These are phyloP conservation scores for Metarhizium humberi DNA, from an alignment of 2,329 filamentous ascomycete species.

Conservation along the genomic window DNA sequence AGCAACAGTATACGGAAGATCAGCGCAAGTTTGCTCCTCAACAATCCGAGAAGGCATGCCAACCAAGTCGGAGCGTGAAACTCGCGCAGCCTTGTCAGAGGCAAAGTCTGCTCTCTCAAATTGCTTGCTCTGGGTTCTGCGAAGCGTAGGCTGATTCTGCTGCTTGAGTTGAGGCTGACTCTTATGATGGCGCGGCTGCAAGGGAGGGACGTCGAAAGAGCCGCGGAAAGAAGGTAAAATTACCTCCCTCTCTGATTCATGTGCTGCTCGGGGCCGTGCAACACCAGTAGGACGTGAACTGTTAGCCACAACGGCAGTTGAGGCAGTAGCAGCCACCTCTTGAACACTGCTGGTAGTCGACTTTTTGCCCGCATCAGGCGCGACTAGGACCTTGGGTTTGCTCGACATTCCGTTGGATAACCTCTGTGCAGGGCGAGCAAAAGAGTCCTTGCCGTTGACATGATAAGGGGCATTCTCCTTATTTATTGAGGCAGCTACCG, in stretches of 20 bases:
- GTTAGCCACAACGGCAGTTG: conserved; percentile 1
- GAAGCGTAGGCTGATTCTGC: conserved; percentile 28
- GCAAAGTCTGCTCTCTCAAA: conserved; percentile 17
- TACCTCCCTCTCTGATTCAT: conserved; percentile 4
- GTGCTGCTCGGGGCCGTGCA: conserved; percentile 1
- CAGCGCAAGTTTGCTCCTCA: conserved; percentile 11
- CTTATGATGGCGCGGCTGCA: conserved; percentile 39
- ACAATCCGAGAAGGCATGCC: conserved; percentile 8
- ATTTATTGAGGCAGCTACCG: conserved; percentile 18
- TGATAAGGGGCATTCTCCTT: conserved; percentile 34
- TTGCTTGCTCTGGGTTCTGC: conserved; percentile 36
- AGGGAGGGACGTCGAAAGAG: conserved; percentile 14
- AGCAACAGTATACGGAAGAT: conserved; percentile 15
- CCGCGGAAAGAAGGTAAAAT: conserved; percentile 1
- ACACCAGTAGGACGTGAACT: not conserved
- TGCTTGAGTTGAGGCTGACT: conserved; percentile 43
- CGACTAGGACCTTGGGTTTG: not conserved
- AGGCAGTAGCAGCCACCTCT: conserved; percentile 5
- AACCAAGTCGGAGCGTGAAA: conserved; percentile 2
- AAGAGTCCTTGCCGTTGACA: conserved; percentile 21
- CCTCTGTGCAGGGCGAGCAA: conserved; percentile 29
- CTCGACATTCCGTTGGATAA: conserved; percentile 4
- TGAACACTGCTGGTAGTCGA: conserved; percentile 6
- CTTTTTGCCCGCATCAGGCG: conserved; percentile 13
- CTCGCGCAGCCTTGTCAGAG: conserved; percentile 1